Evolutionary conservation across 2,329 filamentous ascomycete species (phyloP), one percentile per base, ranked within the genome.

Genomic region (Colletotrichum spinosum): DNA sequence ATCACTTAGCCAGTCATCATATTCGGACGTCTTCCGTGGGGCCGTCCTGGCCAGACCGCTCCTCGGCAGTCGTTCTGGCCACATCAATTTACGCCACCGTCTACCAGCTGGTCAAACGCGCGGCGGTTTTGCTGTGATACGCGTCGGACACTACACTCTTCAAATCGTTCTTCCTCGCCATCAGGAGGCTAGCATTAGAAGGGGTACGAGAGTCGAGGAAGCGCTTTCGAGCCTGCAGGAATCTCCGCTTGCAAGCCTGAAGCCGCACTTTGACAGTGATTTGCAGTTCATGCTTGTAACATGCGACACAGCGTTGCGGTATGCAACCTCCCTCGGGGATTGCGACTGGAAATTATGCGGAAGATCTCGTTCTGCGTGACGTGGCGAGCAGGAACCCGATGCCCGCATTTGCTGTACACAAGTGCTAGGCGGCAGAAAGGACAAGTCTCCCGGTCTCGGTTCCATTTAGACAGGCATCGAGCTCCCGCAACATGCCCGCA

Each of bases 401-500:
- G 77, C 2, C 70, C 57, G 61, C 77, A 80, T 4, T 51, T 61
- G 2, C 60, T 41, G 64, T 79, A 71, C 6, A 37, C 51, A 67
- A 80, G 65, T 4, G 57, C 15, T 9, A 65, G 44, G 15, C 76
- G 72, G 59, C 78, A 80, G 61, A 79, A 78, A 1, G 76, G 79
- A 53, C 78, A 81, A 9, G 53, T 67, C 3, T 60, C 38, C 39
- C 75, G 56, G 1, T 34, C 38, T 0, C 35, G 33, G 6, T 77
- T 50, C 75, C 77, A 78, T 2, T 15, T 41, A 2, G 60, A 42
- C 13, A 79, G 55, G 45, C 78, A 80, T 2, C 8, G 13, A 5
- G 64, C 49, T 54, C 78, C 76, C 4, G 68, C 75, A 5, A 74
- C 64, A 56, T 81, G 79, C 0, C 76, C 77, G 44, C 78, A 79